A percentile compares a stretch with the other conserved stretches of the same genome.
Conservation (phyloP, 2,329 filamentous ascomycete species). For the Lanzia echinophila region DNA sequence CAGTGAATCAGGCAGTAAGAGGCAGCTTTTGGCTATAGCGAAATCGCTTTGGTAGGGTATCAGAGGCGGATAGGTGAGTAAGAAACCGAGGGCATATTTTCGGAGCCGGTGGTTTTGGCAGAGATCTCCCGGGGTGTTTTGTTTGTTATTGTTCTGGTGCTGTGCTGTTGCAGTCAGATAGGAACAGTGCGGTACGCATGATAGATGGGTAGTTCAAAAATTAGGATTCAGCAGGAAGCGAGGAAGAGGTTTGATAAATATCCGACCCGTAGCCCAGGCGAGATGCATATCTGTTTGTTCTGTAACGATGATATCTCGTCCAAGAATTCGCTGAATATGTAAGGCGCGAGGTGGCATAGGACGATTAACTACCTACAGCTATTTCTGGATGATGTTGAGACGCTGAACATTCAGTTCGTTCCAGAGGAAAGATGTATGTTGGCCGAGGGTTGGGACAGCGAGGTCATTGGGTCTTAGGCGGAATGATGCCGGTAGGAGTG, state of each 20-base stretch:
- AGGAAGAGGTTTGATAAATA: constrained; percentile 33
- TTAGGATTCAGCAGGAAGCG: constrained; percentile 23
- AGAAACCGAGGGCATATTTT: constrained; percentile 26
- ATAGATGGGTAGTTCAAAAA: constrained; percentile 22
- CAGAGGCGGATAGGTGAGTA: constrained; percentile 31
- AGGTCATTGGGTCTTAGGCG: neutral
- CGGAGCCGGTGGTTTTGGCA: constrained; percentile 1
- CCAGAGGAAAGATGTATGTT: neutral
- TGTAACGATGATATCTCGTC: constrained; percentile 29
- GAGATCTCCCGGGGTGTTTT: neutral
- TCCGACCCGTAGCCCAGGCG: constrained; percentile 24
- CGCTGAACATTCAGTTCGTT: constrained; percentile 16
- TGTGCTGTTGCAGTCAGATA: neutral
- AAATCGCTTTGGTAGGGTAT: constrained; percentile 33
- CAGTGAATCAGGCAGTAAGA: constrained; percentile 24
- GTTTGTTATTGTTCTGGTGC: neutral
- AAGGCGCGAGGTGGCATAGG: constrained; percentile 18
- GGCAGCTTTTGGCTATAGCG: constrained; percentile 27
- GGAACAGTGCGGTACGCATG: neutral
- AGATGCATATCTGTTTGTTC: constrained; percentile 34
- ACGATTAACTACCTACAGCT: constrained; percentile 14
- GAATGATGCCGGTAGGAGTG: neutral
- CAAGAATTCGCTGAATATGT: constrained; percentile 28
- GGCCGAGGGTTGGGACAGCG: neutral
- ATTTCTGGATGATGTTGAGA: constrained; percentile 10